A percentile compares a stretch with the other conserved stretches of the same genome.
Conservation (phyloP, 2,329 filamentous ascomycete genomes). For the Chaetomium sp. region DNA sequence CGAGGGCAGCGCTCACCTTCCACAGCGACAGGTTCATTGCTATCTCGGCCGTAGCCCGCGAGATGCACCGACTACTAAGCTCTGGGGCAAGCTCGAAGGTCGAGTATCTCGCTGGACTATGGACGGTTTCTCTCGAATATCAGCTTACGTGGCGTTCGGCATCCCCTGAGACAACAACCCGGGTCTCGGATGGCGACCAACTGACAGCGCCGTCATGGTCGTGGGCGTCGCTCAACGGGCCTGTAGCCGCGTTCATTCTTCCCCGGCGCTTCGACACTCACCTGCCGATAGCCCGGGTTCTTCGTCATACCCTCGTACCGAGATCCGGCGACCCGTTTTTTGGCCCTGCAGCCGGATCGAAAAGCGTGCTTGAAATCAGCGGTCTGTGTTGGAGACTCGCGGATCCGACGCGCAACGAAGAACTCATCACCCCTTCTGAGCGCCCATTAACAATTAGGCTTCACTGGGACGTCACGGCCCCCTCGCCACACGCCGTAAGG, state of each 20-base stretch:
- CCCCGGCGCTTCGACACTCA: background rate
- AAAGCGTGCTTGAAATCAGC: background rate
- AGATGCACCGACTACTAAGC: background rate
- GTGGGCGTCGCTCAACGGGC: background rate
- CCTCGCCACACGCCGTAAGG: background rate
- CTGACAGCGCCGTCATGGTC: background rate
- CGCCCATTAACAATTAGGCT: background rate
- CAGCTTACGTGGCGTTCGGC: background rate
- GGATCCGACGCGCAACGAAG: background rate
- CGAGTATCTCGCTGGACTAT: background rate
- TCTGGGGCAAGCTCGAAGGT: background rate
- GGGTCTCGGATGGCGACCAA: background rate
- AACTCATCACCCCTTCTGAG: background rate
- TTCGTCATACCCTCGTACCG: background rate
- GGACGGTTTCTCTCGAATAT: background rate
- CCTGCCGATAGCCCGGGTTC: background rate
- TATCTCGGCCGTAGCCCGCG: background rate
- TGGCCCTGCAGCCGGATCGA: background rate
- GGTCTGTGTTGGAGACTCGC: background rate
- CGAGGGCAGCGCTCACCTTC: background rate
- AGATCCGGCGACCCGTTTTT: background rate
- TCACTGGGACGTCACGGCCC: background rate
- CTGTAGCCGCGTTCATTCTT: background rate
- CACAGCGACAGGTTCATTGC: background rate
- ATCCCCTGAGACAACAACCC: background rate